Base-by-base conservation (phyloP, 257 asterid genomes). In the Eustoma russellianum region DNA sequence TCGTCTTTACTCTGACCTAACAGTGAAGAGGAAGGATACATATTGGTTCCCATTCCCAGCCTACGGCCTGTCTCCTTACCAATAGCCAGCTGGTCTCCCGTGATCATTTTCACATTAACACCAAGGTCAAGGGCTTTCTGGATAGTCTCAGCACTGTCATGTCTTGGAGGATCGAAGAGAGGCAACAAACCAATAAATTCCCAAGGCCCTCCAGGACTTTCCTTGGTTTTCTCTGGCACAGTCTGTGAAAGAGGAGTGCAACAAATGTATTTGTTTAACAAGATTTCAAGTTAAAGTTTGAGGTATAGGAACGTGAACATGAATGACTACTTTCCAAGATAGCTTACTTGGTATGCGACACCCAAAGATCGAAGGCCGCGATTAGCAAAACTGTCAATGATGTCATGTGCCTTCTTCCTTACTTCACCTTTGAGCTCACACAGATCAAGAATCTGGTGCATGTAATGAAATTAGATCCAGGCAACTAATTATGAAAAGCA, bases 21-120 rank as follows among this genome's bases (percentile, higher is more conserved):
- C 51, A 88, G 95, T 24, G 91, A 62, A 5, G 97, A 88, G 64
- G 97, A 88, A n/a, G 95, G 97, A 54, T 88, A 88, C 97, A 88
- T 85, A 74, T 88, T 88, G 46, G 97, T 88, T 2, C 97, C 97
- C 97, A 85, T 88, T 5, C 97, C 95, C 2, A 88, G 83, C 65
- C 97, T 74, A 0, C 97, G 92, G 0, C 94, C 97, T 0, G 97
- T 88, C 60, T 88, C 97, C 57, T 82, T 88, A 3, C 94, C 97
- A 5, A 88, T 88, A 61, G 97, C 95, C 1, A 88, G 78, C 71
- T 88, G 95, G 56, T 88, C 97, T 33, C 97, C 95, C 0, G 97
- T 85, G 70, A 88, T 85, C 97, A 88, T 88, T 80, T 88, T 88
- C 10, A 88, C 95, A 49, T 81, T 83, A 30, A 88, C 94, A 18